phyloP scores from a whole-genome alignment of 2,329 filamentous ascomycete genomes.

The Cladosporium oxysporum region DNA sequence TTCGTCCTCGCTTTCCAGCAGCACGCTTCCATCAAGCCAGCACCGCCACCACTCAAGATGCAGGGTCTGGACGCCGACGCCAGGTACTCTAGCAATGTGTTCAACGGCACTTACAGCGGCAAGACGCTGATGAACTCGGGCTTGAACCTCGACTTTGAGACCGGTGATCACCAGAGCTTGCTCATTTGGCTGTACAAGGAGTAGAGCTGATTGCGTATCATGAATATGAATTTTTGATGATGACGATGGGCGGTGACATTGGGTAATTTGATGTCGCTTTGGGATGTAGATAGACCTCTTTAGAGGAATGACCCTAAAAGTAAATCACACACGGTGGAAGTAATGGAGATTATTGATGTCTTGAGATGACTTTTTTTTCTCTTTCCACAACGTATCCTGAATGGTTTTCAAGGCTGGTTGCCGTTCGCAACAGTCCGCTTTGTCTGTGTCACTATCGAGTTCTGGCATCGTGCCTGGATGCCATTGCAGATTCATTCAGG shows the following conservation, averaged over 20 bases:
- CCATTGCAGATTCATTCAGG: not conserved
- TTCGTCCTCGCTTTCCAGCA: conserved; percentile 65
- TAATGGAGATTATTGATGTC: not conserved
- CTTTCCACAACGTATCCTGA: not conserved
- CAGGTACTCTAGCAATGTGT: conserved; percentile 54
- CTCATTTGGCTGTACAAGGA: conserved; percentile 57
- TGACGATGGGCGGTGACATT: not conserved
- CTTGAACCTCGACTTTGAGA: conserved; percentile 53
- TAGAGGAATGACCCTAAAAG: not conserved
- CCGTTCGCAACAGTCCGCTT: not conserved
- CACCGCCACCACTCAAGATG: conserved; percentile 55
- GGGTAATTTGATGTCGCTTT: not conserved
- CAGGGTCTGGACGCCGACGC: conserved; percentile 59
- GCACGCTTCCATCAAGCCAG: conserved; percentile 54
- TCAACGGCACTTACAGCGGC: conserved; percentile 56
- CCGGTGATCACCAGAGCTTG: conserved; percentile 58
- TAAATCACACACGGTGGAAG: not conserved
- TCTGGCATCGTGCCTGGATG: not conserved
- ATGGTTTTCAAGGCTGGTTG: not conserved
- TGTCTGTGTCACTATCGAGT: not conserved
- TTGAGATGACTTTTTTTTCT: not conserved
- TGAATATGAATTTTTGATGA: not conserved
- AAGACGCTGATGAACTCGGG: conserved; percentile 65
- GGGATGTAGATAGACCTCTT: not conserved
- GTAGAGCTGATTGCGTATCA: conserved; percentile 2